Evolutionary conservation across 2,329 filamentous ascomycete species (phyloP).

Genomic region (Cladorrhinum sp.): DNA sequence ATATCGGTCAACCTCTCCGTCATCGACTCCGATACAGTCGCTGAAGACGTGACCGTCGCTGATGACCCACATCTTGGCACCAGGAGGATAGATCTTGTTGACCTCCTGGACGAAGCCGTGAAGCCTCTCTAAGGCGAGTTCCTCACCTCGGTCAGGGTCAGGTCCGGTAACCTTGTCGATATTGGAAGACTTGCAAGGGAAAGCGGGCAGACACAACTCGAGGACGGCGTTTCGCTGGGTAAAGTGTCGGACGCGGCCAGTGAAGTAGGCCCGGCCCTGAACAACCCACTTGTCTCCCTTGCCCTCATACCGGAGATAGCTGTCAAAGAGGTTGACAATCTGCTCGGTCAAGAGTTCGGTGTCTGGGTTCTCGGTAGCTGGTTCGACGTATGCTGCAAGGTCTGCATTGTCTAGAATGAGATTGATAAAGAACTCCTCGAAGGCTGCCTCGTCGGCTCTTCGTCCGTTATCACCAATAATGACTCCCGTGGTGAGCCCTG

Average conservation of each 20-base stretch:
- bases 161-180: constrained; percentile 19
- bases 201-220: constrained; percentile 20
- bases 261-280: constrained; percentile 15
- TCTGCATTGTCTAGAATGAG: constrained; percentile 19
- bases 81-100: constrained; percentile 12
- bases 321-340: constrained; percentile 21
- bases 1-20: constrained; percentile 20
- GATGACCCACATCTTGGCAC: constrained; percentile 22
- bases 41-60: constrained; percentile 25
- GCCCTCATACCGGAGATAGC: constrained; percentile 19
- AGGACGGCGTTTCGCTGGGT: constrained; percentile 7
- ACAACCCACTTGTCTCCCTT: constrained; percentile 17
- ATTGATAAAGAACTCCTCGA: constrained; percentile 19
- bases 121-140: constrained; percentile 20
- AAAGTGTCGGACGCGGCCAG: constrained; percentile 18
- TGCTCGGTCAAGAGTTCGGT: neutral
- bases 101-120: constrained; percentile 17
- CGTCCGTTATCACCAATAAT: neutral
- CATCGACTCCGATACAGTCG: constrained; percentile 22
- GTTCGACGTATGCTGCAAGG: neutral
- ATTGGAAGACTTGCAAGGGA: constrained; percentile 25
- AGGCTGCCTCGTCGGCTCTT: neutral
- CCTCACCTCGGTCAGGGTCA: constrained; percentile 20
- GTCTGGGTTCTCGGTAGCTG: neutral
- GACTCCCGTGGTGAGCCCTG: constrained; percentile 4